Evolutionary conservation across 768 basidiomycete species (phyloP).

Genomic region (Amanita jacksonii): DNA sequence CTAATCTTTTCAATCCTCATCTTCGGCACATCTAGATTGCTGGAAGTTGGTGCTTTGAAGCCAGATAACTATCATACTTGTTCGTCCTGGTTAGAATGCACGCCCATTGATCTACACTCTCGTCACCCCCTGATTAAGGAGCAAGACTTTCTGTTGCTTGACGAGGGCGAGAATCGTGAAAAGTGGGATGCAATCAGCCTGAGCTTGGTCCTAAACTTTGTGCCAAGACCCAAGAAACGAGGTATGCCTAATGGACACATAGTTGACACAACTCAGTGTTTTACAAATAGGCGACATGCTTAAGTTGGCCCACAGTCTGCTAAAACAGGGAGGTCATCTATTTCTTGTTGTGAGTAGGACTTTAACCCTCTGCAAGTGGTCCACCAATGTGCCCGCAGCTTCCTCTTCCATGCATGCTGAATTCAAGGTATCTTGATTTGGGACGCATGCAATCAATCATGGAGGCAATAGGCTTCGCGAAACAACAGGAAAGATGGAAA

Average conservation of each 20-base stretch:
- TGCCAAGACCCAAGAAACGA: constrained; percentile 63
- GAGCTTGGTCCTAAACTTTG: constrained; percentile 87
- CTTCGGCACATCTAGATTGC: constrained; percentile 39
- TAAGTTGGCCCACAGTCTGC: constrained; percentile 43
- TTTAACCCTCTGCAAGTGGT: too few relatives aligned
- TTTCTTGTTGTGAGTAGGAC: constrained; percentile 55
- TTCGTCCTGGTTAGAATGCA: constrained; percentile 59
- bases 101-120: constrained; percentile 77
- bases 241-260: constrained; percentile 31
- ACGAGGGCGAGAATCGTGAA: constrained; percentile 34
- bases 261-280: not conserved
- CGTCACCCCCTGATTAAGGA: constrained; percentile 75
- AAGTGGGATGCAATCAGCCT: constrained; percentile 78
- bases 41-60: constrained; percentile 84
- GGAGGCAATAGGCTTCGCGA: constrained; percentile 51
- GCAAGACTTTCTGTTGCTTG: constrained; percentile 75
- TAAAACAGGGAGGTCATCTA: constrained; percentile 45
- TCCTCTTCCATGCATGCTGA: constrained; percentile 74
- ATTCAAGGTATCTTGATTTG: constrained; percentile 74
- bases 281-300: constrained; percentile 58
- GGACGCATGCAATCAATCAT: constrained; percentile 50
- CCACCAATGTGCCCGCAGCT: constrained; percentile 34
- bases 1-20: too few relatives aligned
- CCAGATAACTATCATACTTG: constrained; percentile 72
- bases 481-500: constrained; percentile 53